Base-by-base conservation (phyloP, 371 early-diverging fungal species). In the Mortierella polycephala region DNA sequence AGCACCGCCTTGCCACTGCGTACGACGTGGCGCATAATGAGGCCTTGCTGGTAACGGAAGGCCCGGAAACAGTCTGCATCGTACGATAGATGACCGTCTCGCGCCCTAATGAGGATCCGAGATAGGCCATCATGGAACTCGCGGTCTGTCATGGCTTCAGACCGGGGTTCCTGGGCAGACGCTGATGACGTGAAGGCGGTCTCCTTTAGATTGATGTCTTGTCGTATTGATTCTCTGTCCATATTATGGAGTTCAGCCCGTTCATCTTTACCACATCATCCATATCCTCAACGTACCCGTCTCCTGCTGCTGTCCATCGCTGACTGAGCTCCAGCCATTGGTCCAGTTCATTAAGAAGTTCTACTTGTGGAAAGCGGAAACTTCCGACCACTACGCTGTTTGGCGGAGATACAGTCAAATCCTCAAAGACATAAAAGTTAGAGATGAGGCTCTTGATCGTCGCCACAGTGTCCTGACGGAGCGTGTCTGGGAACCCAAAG, bases 31-130 rank as follows among this genome's bases (percentile, higher is more conserved):
- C 47, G 57, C 67, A 75, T 70, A 13, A 62, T 59, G 53, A 75
- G 67, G 10, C 71, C 70, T 0, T 58, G 64, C 37, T 70, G 55
- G 44, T 61, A 75, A 6, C 54, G 41, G 51, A 69, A 75, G 23
- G 69, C 52, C 3, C 67, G 66, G 61, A 75, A 75, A 50, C 75
- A 75, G 52, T 67, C 66, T 0, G 70, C 71, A 13, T 70, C 67
- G 30, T 75, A 75, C 2, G 67, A 69, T 8, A 75, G 30, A 16
- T 75, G 70, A 9, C 63, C 67, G 45, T 75, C 75, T 30, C 67
- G 75, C 13, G 67, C 75, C 14, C 41, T 66, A 21, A 39, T 44
- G 6, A 70, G 40, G 11, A 70, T 66, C 23, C 51, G 16, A 1
- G 66, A 67, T 13, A 74, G 40, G 7, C 64, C 64, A 21, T 75